Evolutionary conservation across 768 basidiomycete species (phyloP), one percentile per base, ranked within the genome.

Genomic region (Phylloporus arenicola): DNA sequence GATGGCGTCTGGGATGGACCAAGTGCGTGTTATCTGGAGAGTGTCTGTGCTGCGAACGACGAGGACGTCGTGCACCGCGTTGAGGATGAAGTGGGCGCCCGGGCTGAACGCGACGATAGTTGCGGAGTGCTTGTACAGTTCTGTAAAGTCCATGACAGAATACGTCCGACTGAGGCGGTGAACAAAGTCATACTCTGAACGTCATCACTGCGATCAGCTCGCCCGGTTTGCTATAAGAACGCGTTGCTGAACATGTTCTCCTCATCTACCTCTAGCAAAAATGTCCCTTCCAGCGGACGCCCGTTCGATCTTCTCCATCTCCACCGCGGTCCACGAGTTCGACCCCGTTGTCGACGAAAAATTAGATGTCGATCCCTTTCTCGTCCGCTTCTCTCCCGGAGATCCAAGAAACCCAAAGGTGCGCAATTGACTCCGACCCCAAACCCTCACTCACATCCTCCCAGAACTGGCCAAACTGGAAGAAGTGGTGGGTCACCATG

Each of bases 11-110:
- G 51, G 57, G 51, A 90, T 68, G 25, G 80, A 75, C 87, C 88
- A 94, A 17, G 89, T 86, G 47, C 88, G 78, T 16, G 83, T 80
- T 43, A 95, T 84, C 58, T 87, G 83, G 58, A 95, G 84, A 19
- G 86, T 86, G 59, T 92, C 84, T 9, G 92, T 80, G 41, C 87
- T 84, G 38, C 93, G 81, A 16, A 97, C 76, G 57, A 96, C 83
- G 45, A 96, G 73, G 47, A 88, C 77, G 60, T 92, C 84, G 56
- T 84, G 76, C 24, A 87, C 75, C 2, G 88, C 86, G 8, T 85
- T 90, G 19, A 93, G 79, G 55, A 95, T 77, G 61, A 92, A 92
- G 51, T 92, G 87, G 0, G 88, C 81, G 13, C 92, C 92, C 2
- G 90, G 85, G 58, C 92, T 94, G 72, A 92, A 93, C 16, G 75